Conservation (phyloP, 2,329 filamentous ascomycete species). For the Exophiala phaeomuriformis region DNA sequence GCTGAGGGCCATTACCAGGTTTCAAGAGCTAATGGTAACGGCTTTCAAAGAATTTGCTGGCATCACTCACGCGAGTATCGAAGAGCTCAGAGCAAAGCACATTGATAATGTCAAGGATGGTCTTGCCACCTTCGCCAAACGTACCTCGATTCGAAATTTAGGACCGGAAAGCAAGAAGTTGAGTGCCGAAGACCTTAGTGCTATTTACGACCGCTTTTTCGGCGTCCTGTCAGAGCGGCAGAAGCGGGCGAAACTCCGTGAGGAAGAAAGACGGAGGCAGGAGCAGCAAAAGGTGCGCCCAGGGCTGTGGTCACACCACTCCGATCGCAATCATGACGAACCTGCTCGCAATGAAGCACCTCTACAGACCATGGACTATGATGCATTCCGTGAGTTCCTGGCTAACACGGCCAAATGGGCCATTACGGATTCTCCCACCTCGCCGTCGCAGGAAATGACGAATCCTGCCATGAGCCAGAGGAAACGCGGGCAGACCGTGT, state of each 20-base stretch:
- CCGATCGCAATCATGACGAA: conserved; percentile 42
- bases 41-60: conserved; percentile 97
- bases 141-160: conserved; percentile 90
- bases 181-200: conserved; percentile 74
- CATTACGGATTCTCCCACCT: conserved; percentile 74
- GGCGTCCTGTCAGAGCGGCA: conserved; percentile 84
- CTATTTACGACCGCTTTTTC: conserved; percentile 92
- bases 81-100: conserved; percentile 81
- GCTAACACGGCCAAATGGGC: conserved; percentile 89
- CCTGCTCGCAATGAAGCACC: conserved; percentile 47
- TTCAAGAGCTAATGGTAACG: conserved; percentile 98
- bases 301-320: conserved; percentile 17
- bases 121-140: conserved; percentile 94
- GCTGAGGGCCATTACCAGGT: conserved; percentile 83
- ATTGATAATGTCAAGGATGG: conserved; percentile 91
- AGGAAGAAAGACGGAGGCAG: conserved; percentile 61
- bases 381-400: conserved; percentile 89
- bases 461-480: conserved; percentile 43
- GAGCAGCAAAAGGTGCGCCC: conserved; percentile 50
- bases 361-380: conserved; percentile 76
- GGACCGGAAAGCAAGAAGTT: conserved; percentile 93
- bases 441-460: conserved; percentile 27
- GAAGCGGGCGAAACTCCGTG: conserved; percentile 69
- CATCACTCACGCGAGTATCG: conserved; percentile 88
- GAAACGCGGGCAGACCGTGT: conserved; percentile 42